Base-by-base conservation (phyloP, 2,329 filamentous ascomycete species). In the Pyrenophora graminea region DNA sequence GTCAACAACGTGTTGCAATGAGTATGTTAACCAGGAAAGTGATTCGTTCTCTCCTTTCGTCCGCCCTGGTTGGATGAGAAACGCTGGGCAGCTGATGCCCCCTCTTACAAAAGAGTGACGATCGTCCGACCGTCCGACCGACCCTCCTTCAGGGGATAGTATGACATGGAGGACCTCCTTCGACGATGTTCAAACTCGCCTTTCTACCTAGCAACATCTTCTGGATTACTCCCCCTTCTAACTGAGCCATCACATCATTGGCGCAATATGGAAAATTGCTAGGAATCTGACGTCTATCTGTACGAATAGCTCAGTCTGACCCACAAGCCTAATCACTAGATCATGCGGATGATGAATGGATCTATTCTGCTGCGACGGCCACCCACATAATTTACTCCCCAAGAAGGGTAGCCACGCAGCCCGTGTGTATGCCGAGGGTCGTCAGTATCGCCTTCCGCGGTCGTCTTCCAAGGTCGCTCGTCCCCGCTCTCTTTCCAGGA, bases 91-190 rank as follows among this genome's bases (percentile, higher is more conserved):
- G 10, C 27, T 10, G 15, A 15, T 15, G 15, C 15, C 15, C 15
- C 15, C 15, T 15, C 15, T 15, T 15, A 15, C 15, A 15, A 15
- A 15, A 15, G 15, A 15, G 31, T 36, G 21, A 36, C 13, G 39
- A 49, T 25, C 43, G 25, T 51, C 48, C 48, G 48, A 51, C 32
- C 43, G 31, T 51, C 48, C 48, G 43, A 18, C n/a, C 38, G 32
- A 23, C 13, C 21, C 37, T 51, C 9, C 17, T 15, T 37, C 18
- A 31, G 39, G 27, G 36, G 23, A 19, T 17, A 15, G 32, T 38
- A 25, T 31, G 17, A 27, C 15, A 42, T 30, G 38, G 12, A 19
- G 38, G 12, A 19, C 17, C 45, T 31, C 18, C 12, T 27, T 36
- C 6, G 38, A 30, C 19, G 30, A n/a, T 47, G 37, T 40, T 39